Percentiles rank a stretch among this genome's conserved stretches.
Evolutionary conservation across 2,329 filamentous ascomycete species (phyloP).

Genomic region (Arthrinium puccinioides): DNA sequence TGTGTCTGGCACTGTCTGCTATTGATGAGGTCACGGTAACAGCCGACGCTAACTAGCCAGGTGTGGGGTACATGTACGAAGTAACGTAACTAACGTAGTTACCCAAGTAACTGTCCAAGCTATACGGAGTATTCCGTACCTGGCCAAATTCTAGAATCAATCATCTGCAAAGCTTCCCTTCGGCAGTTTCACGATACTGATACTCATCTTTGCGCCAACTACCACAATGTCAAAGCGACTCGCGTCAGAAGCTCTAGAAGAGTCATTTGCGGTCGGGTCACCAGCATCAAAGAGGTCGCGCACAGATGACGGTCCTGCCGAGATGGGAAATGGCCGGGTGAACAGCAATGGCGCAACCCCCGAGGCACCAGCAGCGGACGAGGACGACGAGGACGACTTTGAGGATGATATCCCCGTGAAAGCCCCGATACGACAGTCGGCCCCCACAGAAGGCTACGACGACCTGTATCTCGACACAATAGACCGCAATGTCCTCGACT

Average conservation of each 20-base stretch:
- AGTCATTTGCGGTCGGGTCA: constrained; percentile 45
- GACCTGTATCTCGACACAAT: constrained; percentile 98
- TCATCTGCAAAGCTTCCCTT: background rate
- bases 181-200: background rate
- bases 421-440: constrained; percentile 60
- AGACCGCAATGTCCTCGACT: constrained; percentile 85
- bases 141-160: too few species aligned
- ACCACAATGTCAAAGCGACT: constrained; percentile 45
- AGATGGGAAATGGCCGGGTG: constrained; percentile 7
- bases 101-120: too few species aligned
- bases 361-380: constrained; percentile 18
- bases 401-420: constrained; percentile 26
- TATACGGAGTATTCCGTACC: too few species aligned
- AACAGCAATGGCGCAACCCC: constrained; percentile 14
- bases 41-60: too few species aligned
- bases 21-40: too few species aligned
- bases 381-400: constrained; percentile 30
- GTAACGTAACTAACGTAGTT: too few species aligned
- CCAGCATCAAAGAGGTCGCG: constrained; percentile 54
- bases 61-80: too few species aligned
- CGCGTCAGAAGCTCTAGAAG: constrained; percentile 53
- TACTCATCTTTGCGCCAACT: constrained; percentile 3
- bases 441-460: constrained; percentile 80
- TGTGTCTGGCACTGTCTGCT: too few species aligned
- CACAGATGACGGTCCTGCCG: constrained; percentile 33